Percentiles rank a stretch among this genome's conserved stretches.
Evolutionary conservation across 2,329 filamentous ascomycete species (phyloP).

Genomic region (Aspergillus tanneri): DNA sequence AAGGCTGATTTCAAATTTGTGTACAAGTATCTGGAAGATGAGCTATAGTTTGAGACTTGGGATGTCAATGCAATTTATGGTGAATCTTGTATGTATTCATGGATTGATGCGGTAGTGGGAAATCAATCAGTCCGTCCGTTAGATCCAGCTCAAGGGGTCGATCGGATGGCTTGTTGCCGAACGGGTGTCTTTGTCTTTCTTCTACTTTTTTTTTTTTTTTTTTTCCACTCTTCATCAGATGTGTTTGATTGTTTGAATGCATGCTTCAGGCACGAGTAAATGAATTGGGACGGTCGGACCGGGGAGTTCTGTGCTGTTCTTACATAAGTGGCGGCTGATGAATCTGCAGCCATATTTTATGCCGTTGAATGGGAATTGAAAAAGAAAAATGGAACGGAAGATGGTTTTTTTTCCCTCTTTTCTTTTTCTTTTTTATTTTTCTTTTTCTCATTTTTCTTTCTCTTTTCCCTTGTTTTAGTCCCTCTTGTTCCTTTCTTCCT

Average conservation of each 20-base stretch:
- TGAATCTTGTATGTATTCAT: neutral
- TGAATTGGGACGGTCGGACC: slow-evolving; percentile 31
- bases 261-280: slow-evolving; percentile 31
- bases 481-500: too few species aligned
- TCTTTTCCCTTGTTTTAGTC: too few species aligned
- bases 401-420: neutral
- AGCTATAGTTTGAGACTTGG: slow-evolving; percentile 56
- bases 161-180: neutral
- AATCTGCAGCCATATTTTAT: slow-evolving; percentile 16
- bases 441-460: too few species aligned
- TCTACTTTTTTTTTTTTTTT: slow-evolving; percentile 19
- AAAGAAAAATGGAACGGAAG: slow-evolving; percentile 8
- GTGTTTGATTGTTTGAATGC: slow-evolving; percentile 8
- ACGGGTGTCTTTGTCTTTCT: slow-evolving; percentile 7
- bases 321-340: slow-evolving; percentile 18
- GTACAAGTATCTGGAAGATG: slow-evolving; percentile 96
- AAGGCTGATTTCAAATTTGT: slow-evolving; percentile 98
- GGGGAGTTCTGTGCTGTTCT: slow-evolving; percentile 14
- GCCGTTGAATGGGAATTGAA: slow-evolving; percentile 5
- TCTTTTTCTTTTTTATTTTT: neutral
- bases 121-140: neutral
- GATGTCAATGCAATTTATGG: neutral
- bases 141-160: neutral
- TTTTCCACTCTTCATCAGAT: slow-evolving; percentile 7
- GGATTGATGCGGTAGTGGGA: neutral